Conservation (phyloP, 2,329 filamentous ascomycete species). For the Alternaria gaisen region DNA sequence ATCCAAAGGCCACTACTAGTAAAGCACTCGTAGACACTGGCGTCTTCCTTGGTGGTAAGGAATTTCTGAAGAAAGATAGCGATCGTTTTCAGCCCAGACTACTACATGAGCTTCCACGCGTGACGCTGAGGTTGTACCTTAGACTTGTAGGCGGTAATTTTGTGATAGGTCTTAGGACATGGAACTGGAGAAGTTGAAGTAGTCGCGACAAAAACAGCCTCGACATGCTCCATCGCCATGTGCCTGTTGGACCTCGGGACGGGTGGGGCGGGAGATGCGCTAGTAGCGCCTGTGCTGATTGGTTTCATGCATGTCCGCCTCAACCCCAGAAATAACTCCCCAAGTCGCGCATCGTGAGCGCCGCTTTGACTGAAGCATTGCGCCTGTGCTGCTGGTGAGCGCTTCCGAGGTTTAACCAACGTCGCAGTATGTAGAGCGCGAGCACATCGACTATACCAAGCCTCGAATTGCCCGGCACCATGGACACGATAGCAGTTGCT, state of each 20-base stretch:
- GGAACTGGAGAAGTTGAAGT: not conserved
- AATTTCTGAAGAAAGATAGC: not conserved
- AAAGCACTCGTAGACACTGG: too few relatives aligned
- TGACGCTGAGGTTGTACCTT: not conserved
- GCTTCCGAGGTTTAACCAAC: conserved; percentile 4
- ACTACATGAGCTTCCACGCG: not conserved
- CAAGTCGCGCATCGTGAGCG: conserved; percentile 19
- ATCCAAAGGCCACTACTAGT: too few relatives aligned
- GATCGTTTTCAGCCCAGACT: not conserved
- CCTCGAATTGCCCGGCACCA: conserved; percentile 30
- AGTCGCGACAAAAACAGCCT: not conserved
- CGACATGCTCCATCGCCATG: not conserved
- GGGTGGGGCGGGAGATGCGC: conserved; percentile 27
- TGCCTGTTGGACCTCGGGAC: not conserved
- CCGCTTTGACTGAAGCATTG: conserved; percentile 1
- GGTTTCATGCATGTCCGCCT: conserved; percentile 45
- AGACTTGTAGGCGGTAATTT: not conserved
- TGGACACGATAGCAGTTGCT: conserved; percentile 53
- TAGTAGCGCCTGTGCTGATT: conserved; percentile 38
- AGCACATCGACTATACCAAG: conserved; percentile 3
- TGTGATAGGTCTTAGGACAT: not conserved
- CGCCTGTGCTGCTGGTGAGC: conserved; percentile 8
- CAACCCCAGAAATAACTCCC: conserved; percentile 31
- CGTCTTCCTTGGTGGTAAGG: too few relatives aligned
- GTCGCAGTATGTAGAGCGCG: conserved; percentile 19